Conservation (phyloP, 106 monocot genomes). For the Cymbidium sinense region DNA sequence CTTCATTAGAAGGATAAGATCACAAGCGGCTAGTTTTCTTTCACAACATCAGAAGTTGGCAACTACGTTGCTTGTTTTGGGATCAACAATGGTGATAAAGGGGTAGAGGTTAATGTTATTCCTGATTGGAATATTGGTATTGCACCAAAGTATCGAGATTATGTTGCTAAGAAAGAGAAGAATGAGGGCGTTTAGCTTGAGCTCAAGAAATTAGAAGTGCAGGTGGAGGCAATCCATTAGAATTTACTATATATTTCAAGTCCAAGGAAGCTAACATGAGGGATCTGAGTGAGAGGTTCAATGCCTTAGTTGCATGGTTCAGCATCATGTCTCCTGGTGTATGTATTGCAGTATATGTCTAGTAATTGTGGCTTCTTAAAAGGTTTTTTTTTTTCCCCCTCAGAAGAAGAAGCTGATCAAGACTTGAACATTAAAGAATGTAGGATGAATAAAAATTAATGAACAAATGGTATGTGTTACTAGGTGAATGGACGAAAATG, state of each 20-base stretch:
- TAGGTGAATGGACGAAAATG: too few relatives aligned
- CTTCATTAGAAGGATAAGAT: slow-evolving; percentile 63
- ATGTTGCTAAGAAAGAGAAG: slow-evolving; percentile 86
- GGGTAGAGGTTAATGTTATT: slow-evolving; percentile 43
- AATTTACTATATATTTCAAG: slow-evolving; percentile 73
- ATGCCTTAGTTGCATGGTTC: slow-evolving; percentile 74
- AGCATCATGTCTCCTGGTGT: slow-evolving; percentile 70
- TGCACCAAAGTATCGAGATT: slow-evolving; percentile 85
- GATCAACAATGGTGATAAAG: slow-evolving; percentile 37
- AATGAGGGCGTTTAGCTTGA: slow-evolving; percentile 94
- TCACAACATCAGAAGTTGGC: slow-evolving; percentile 84
- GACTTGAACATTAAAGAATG: neutral
- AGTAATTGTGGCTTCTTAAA: slow-evolving; percentile 78
- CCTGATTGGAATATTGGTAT: slow-evolving; percentile 81
- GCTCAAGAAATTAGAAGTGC: slow-evolving; percentile 57
- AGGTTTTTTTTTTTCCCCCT: too few relatives aligned
- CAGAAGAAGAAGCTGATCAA: slow-evolving; percentile 84
- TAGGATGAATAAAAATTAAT: neutral
- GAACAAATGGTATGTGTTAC: neutral
- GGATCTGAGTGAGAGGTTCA: slow-evolving; percentile 68
- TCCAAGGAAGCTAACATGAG: slow-evolving; percentile 80
- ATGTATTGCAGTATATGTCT: slow-evolving; percentile 46
- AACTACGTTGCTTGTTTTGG: slow-evolving; percentile 86
- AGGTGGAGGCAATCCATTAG: slow-evolving; percentile 76
- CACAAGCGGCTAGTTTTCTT: slow-evolving; percentile 68